These are phyloP conservation scores for Allomyces javanicus DNA, from an alignment of 192 early-diverging fungal species.

Conservation along the genomic window DNA sequence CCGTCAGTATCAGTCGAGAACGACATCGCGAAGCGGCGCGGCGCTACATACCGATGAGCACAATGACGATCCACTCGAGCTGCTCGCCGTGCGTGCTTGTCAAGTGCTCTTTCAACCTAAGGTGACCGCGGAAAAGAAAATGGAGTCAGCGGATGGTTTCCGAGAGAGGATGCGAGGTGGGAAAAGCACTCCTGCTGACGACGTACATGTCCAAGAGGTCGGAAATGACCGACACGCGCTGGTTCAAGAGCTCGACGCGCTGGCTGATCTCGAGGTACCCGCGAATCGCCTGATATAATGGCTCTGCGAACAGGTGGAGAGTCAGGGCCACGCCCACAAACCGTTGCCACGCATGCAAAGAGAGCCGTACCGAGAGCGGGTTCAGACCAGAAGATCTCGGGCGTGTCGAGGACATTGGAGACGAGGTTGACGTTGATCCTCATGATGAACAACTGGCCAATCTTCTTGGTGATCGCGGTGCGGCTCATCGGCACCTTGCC, in stretches of 20 bases:
- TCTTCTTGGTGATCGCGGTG: conserved; percentile 81
- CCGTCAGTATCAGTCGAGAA: conserved; percentile 13
- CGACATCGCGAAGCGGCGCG: neutral
- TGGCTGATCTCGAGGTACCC: conserved; percentile 66
- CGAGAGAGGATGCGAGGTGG: neutral
- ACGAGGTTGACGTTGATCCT: conserved; percentile 77
- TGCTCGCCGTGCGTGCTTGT: conserved; percentile 78
- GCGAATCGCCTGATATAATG: conserved; percentile 1
- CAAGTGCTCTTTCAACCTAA: conserved; percentile 87
- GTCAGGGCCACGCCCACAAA: neutral
- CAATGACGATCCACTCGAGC: conserved; percentile 86
- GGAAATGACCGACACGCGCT: conserved; percentile 69
- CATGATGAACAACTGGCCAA: conserved; percentile 53
- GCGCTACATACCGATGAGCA: neutral
- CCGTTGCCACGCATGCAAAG: neutral
- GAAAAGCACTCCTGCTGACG: neutral
- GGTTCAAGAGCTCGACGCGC: conserved; percentile 79
- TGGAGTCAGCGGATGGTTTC: conserved; percentile 34
- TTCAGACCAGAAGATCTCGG: conserved; percentile 85
- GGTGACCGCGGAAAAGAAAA: conserved; percentile 5
- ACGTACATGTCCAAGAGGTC: conserved; percentile 13
- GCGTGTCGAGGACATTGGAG: conserved; percentile 73
- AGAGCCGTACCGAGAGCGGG: conserved; percentile 35
- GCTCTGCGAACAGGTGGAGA: neutral
- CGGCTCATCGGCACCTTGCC: conserved; percentile 83